phyloP scores from a whole-genome alignment of 352 stramenopile genomes.

The Saprolegnia diclina region DNA sequence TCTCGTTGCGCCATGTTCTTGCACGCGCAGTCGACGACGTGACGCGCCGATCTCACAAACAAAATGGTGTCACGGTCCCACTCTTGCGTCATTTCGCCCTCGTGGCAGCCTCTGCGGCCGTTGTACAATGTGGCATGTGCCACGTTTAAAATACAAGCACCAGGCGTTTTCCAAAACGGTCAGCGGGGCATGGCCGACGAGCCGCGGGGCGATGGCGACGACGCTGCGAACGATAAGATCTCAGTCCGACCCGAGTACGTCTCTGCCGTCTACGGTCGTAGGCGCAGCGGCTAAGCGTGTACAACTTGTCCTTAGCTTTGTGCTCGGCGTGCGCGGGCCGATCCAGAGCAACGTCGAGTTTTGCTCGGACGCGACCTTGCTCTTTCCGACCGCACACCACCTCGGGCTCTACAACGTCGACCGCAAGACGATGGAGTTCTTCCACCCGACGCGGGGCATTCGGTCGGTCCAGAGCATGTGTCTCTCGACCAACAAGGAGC shows the following conservation, averaged over 20 bases:
- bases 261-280: background rate
- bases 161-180: too few species aligned
- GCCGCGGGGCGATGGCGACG: slow-evolving; percentile 10
- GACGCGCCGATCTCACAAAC: background rate
- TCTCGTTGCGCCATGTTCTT: background rate
- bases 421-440: slow-evolving; percentile 58
- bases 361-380: slow-evolving; percentile 43
- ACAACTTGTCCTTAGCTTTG: background rate
- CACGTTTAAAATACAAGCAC: too few species aligned
- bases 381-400: slow-evolving; percentile 66
- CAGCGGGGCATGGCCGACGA: slow-evolving; percentile 10
- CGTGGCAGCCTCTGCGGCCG: too few species aligned
- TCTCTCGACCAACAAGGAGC: slow-evolving; percentile 58
- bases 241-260: slow-evolving; percentile 13
- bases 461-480: slow-evolving; percentile 61
- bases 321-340: slow-evolving; percentile 19
- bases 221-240: slow-evolving; percentile 20
- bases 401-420: slow-evolving; percentile 59
- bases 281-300: background rate
- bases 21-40: background rate
- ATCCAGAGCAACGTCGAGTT: slow-evolving; percentile 44
- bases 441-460: slow-evolving; percentile 48
- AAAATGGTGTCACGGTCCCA: background rate
- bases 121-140: too few species aligned
- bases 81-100: background rate